Evolutionary conservation across 73 alveolate genomes (phyloP), one percentile per base, ranked within the genome.

Genomic region (Paramecium bursaria): DNA sequence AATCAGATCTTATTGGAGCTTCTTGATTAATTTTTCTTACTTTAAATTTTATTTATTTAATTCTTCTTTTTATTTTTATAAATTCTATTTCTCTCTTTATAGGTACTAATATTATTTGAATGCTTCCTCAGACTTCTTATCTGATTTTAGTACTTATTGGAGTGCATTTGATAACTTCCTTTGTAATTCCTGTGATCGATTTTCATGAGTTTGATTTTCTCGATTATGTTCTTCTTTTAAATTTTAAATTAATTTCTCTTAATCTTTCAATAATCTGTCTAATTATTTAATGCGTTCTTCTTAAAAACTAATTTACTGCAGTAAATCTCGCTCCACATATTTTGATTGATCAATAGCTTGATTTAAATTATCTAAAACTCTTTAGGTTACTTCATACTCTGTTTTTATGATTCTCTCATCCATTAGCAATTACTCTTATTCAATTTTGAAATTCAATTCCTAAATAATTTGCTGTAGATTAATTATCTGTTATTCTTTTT

Each of bases 361-460:
- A 15, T 44, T 35, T 15, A 67, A 25, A 42, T 57, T 67, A 17
- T 67, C 55, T 35, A 67, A 19, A n/a, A 67, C 39, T 67, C 82
- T 4, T 42, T 67, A 53, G 15, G 82, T 67, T 25, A 67, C 44
- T 67, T 67, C 82, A 67, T 67, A 57, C 13, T 67, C 82, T 27
- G 44, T 25, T 67, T 21, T 67, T 47, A 67, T 31, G 33, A 67
- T 11, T 67, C 82, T 67, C 27, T 67, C 82, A 67, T 67, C 82
- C 15, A 67, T 39, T 30, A 39, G 22, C 33, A 67, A 27, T 14
- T 67, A 67, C 9, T 67, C 82, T 67, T 39, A 67, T 67, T 67
- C 82, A 14, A 67, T 67, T 42, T 67, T 67, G 23, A 25, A 33
- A 19, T 67, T 67, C 29, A 67, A 33, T 67, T 67, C 82, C 39